phyloP scores from a whole-genome alignment of 306 rosid species.

The Quercus alba region DNA sequence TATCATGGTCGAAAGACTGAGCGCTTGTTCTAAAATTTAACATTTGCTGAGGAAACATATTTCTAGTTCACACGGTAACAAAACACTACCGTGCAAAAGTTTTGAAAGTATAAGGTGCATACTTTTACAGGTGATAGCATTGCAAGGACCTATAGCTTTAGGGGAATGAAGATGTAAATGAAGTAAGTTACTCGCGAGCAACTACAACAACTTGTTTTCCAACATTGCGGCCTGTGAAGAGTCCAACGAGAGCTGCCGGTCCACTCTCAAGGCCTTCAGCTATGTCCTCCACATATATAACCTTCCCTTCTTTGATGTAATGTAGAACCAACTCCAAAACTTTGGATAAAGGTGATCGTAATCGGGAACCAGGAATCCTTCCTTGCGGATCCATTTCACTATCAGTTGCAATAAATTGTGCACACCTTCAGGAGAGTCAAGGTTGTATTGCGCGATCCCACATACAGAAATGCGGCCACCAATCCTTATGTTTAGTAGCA shows the following conservation, averaged over 20 bases:
- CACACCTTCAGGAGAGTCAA: slow-evolving; percentile 25
- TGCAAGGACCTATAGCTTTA: not conserved
- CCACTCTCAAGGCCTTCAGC: slow-evolving; percentile 27
- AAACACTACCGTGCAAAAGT: not conserved
- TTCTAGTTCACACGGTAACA: not conserved
- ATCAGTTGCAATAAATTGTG: slow-evolving; percentile 15
- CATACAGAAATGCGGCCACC: slow-evolving; percentile 28
- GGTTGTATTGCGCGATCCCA: slow-evolving; percentile 40
- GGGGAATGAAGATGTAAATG: not conserved
- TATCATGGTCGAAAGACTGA: too few species aligned
- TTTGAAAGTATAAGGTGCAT: not conserved
- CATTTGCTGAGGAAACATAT: not conserved
- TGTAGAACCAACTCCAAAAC: slow-evolving; percentile 19
- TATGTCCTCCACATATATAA: slow-evolving; percentile 20
- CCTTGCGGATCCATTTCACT: not conserved
- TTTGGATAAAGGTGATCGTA: slow-evolving; percentile 11
- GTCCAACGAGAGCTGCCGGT: slow-evolving; percentile 31
- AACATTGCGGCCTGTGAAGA: slow-evolving; percentile 28
- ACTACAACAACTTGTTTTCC: slow-evolving; percentile 34
- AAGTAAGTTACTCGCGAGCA: not conserved
- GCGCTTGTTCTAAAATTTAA: too few species aligned
- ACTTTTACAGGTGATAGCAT: not conserved
- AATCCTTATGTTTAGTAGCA: slow-evolving; percentile 24
- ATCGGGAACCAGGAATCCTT: slow-evolving; percentile 13
- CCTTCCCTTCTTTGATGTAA: slow-evolving; percentile 21